Percentiles rank a stretch among this genome's conserved stretches.
Evolutionary conservation across 495 filamentous ascomycete genomes (phyloP).

Genomic region (Hyaloscypha bicolor): DNA sequence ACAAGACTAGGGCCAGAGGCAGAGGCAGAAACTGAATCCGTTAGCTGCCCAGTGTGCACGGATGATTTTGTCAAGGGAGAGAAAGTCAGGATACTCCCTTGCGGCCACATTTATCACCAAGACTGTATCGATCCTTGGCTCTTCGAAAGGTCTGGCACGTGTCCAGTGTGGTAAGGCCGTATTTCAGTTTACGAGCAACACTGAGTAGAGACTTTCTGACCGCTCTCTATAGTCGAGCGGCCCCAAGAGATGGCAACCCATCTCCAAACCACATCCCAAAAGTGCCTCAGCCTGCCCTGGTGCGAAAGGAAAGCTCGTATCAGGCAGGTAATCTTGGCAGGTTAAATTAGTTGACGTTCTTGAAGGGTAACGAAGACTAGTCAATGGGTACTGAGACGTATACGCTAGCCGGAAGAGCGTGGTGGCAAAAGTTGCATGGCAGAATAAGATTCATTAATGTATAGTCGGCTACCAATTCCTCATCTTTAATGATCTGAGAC

Average conservation of each 20-base stretch:
- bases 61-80: background rate
- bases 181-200: background rate
- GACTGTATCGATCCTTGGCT: background rate
- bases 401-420: no score
- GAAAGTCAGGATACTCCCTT: background rate
- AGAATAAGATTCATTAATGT: no score
- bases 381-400: no score
- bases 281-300: no score
- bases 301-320: no score
- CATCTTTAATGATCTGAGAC: no score
- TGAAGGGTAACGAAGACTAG: no score
- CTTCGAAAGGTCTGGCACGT: background rate
- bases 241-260: background rate
- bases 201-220: background rate
- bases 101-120: background rate
- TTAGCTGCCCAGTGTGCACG: background rate
- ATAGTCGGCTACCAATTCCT: no score
- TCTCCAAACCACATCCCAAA: no score
- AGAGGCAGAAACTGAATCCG: background rate
- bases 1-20: background rate
- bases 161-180: background rate
- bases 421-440: no score
- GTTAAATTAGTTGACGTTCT: no score
- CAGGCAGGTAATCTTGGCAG: no score
- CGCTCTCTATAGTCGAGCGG: background rate